phyloP scores from a whole-genome alignment of 1,284 basidiomycete species.

The Marasmius tenuissimus region DNA sequence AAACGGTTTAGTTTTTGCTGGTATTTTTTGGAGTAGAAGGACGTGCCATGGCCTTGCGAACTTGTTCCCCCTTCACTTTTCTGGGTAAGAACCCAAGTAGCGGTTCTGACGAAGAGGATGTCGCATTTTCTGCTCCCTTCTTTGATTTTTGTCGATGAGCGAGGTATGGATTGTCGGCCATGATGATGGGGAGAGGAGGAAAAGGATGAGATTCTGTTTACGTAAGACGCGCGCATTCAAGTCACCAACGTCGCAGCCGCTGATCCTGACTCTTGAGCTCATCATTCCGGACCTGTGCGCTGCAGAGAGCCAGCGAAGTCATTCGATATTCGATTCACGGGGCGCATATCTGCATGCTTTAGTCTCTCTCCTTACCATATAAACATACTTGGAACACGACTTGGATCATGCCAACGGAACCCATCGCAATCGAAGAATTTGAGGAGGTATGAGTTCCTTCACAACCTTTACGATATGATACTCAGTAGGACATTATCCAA shows the following conservation, averaged over 20 bases:
- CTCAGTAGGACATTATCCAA: background rate
- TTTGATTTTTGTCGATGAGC: conserved; percentile 40
- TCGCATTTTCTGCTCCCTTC: no score
- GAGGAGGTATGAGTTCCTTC: background rate
- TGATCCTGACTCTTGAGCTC: no score
- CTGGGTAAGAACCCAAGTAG: conserved; percentile 80
- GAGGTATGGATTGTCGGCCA: conserved; percentile 57
- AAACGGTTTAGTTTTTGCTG: background rate
- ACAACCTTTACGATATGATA: background rate
- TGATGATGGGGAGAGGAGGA: background rate
- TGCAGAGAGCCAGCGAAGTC: no score
- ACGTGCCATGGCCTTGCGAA: conserved; percentile 71
- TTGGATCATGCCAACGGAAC: background rate
- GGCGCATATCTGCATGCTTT: no score
- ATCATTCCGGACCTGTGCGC: no score
- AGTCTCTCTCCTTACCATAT: no score
- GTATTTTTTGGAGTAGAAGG: background rate
- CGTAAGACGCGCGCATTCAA: background rate
- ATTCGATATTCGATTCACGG: no score
- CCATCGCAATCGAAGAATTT: background rate
- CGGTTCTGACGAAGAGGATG: conserved; percentile 47
- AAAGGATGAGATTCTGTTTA: background rate
- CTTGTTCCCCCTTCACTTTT: conserved; percentile 73
- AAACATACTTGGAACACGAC: no score
- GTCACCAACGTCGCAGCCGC: no score